Percentiles rank a stretch among this genome's conserved stretches.
Conservation (phyloP, 2,329 filamentous ascomycete genomes). For the Aspergillus sojae region DNA sequence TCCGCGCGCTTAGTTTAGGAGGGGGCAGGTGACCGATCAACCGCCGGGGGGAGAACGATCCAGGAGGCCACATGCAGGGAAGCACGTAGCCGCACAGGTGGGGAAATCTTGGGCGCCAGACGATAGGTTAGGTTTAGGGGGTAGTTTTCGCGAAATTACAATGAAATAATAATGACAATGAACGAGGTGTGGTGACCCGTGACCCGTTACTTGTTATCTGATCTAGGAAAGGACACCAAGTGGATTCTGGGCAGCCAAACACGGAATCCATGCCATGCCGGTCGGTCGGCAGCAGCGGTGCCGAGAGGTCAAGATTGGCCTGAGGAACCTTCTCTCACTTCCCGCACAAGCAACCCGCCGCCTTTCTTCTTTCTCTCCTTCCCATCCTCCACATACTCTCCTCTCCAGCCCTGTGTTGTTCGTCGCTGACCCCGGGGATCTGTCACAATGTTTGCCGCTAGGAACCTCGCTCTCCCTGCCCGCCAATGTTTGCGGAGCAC, state of each 20-base stretch:
- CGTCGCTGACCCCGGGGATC: conserved; percentile 25
- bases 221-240: conserved; percentile 19
- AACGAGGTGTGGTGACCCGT: background rate
- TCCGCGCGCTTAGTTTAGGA: conserved; percentile 2
- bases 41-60: conserved; percentile 10
- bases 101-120: conserved; percentile 3
- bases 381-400: conserved; percentile 16
- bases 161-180: background rate
- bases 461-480: conserved; percentile 74
- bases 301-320: conserved; percentile 14
- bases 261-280: conserved; percentile 13
- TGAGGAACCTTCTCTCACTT: conserved; percentile 16
- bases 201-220: conserved; percentile 20
- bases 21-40: conserved; percentile 3
- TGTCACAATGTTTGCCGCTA: conserved; percentile 77
- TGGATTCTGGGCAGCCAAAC: conserved; percentile 16
- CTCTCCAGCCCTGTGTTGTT: conserved; percentile 16
- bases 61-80: conserved; percentile 17
- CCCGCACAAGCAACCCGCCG: conserved; percentile 24
- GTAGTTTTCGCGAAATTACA: background rate
- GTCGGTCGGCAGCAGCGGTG: conserved; percentile 26
- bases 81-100: conserved; percentile 15
- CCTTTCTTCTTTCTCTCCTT: conserved; percentile 27
- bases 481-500: conserved; percentile 77
- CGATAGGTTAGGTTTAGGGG: background rate